phyloP scores from a whole-genome alignment of 2,329 filamentous ascomycete genomes.

The Lecanoromycetidae sp. region DNA sequence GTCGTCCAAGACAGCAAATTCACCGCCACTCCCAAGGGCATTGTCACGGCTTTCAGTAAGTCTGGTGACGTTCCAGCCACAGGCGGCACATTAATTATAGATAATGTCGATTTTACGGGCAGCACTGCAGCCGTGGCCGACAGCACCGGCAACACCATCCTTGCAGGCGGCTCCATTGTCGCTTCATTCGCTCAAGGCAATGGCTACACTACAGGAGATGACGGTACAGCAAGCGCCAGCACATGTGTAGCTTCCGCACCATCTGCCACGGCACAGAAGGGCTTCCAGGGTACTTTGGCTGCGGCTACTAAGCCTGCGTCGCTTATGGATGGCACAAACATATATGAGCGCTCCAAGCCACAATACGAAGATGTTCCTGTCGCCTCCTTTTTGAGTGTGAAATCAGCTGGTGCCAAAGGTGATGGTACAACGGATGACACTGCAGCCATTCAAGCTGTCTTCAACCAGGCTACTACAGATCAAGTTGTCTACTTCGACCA shows the following conservation, averaged over 20 bases:
- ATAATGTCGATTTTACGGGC: slow-evolving; percentile 76
- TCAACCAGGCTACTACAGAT: slow-evolving; percentile 53
- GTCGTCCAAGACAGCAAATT: slow-evolving; percentile 72
- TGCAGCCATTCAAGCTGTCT: slow-evolving; percentile 63
- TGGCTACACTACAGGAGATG: slow-evolving; percentile 42
- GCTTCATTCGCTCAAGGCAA: slow-evolving; percentile 69
- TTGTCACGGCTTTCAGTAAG: slow-evolving; percentile 59
- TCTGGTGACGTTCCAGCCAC: slow-evolving; percentile 49
- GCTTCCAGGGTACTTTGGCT: slow-evolving; percentile 49
- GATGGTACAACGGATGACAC: slow-evolving; percentile 85
- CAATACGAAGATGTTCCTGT: slow-evolving; percentile 62
- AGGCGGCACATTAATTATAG: slow-evolving; percentile 71
- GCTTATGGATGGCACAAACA: slow-evolving; percentile 46
- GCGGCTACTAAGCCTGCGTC: slow-evolving; percentile 50
- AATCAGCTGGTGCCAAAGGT: slow-evolving; percentile 69
- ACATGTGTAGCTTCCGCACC: slow-evolving; percentile 21
- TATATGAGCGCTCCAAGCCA: slow-evolving; percentile 79
- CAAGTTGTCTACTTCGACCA: slow-evolving; percentile 54
- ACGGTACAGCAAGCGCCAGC: slow-evolving; percentile 19
- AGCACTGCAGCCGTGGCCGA: slow-evolving; percentile 55
- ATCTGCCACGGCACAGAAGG: slow-evolving; percentile 23
- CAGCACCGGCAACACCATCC: slow-evolving; percentile 45
- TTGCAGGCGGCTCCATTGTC: slow-evolving; percentile 59
- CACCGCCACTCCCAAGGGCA: slow-evolving; percentile 60
- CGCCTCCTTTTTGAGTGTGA: slow-evolving; percentile 71